A percentile compares a stretch with the other conserved stretches of the same genome.
phyloP scores from a whole-genome alignment of 2,329 filamentous ascomycete species.

The Calycina herbarum region DNA sequence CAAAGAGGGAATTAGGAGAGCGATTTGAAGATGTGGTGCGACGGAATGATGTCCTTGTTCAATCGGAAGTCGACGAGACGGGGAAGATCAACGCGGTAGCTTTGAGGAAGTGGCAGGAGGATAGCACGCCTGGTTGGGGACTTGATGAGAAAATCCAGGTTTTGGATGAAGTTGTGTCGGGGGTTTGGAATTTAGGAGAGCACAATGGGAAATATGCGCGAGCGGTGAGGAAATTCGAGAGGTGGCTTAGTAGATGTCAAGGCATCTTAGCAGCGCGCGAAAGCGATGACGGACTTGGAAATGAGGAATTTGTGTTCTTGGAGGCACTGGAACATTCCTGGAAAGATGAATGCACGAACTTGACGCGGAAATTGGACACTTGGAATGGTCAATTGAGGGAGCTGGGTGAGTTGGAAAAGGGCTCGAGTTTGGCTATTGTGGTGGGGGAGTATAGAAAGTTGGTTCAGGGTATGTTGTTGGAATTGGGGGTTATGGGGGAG shows the following conservation, averaged over 20 bases:
- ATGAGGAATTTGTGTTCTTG: conserved; percentile 48
- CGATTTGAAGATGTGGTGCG: conserved; percentile 44
- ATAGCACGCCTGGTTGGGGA: conserved; percentile 35
- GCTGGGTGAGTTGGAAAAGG: conserved; percentile 40
- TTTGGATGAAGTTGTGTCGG: conserved; percentile 56
- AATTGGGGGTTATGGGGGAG: conserved; percentile 61
- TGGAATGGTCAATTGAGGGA: conserved; percentile 52
- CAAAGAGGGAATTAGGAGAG: conserved; percentile 47
- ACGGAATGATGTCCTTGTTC: conserved; percentile 45
- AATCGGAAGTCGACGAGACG: conserved; percentile 46
- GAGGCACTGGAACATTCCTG: conserved; percentile 56
- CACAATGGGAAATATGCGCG: conserved; percentile 56
- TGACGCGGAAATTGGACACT: conserved; percentile 55
- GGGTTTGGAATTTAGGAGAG: conserved; percentile 59
- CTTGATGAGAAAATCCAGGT: conserved; percentile 58
- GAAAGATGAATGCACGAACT: conserved; percentile 56
- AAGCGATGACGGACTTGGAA: conserved; percentile 35
- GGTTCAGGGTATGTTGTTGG: conserved; percentile 60
- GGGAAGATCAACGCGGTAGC: conserved; percentile 53
- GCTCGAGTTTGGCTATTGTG: conserved; percentile 48
- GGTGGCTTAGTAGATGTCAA: conserved; percentile 53
- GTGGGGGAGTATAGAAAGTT: conserved; percentile 50
- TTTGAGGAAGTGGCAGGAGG: conserved; percentile 50
- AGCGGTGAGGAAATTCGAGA: conserved; percentile 57
- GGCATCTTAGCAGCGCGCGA: conserved; percentile 49